These are phyloP conservation scores for Colletotrichum brevisporum DNA, from an alignment of 2,329 filamentous ascomycete species.

Conservation along the genomic window DNA sequence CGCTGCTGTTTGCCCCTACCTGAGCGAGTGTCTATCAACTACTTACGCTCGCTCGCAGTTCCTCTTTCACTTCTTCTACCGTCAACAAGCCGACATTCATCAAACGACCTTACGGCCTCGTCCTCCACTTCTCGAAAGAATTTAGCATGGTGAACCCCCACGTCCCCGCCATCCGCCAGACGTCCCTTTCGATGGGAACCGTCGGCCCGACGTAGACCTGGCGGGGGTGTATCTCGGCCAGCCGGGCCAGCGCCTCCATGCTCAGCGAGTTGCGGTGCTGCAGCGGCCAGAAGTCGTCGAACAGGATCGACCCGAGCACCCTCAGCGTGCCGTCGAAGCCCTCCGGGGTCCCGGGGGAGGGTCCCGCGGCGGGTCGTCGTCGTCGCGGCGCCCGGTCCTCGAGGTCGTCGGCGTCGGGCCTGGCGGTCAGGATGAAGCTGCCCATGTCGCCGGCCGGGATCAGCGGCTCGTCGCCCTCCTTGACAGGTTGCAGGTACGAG, in stretches of 20 bases:
- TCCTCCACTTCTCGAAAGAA: conserved; percentile 24
- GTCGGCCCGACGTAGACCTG: conserved; percentile 26
- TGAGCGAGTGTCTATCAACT: too few species aligned
- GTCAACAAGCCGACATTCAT: too few species aligned
- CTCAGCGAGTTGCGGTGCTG: background rate
- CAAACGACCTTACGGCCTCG: background rate
- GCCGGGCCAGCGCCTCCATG: background rate
- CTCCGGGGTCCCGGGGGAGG: background rate
- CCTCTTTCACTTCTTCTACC: too few species aligned
- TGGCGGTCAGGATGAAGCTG: conserved; percentile 43
- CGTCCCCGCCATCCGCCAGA: conserved; percentile 8
- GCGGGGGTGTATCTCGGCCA: conserved; percentile 10
- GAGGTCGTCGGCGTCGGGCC: background rate
- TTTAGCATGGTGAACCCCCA: conserved; percentile 16
- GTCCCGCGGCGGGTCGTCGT: conserved; percentile 1
- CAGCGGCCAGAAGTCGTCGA: conserved; percentile 23
- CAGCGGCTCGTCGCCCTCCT: conserved; percentile 17
- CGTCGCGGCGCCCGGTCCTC: conserved; percentile 16
- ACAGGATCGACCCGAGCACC: conserved; percentile 26
- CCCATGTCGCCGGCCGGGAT: conserved; percentile 22
- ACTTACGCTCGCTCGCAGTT: too few species aligned
- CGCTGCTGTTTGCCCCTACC: too few species aligned
- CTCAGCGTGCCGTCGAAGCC: conserved; percentile 1
- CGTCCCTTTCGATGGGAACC: conserved; percentile 20
- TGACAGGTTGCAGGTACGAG: conserved; percentile 44